A percentile compares a stretch with the other conserved stretches of the same genome.
These are phyloP conservation scores for Dipodascopsis uninucleata DNA, from an alignment of 805 yeast genomes.

Conservation along the genomic window DNA sequence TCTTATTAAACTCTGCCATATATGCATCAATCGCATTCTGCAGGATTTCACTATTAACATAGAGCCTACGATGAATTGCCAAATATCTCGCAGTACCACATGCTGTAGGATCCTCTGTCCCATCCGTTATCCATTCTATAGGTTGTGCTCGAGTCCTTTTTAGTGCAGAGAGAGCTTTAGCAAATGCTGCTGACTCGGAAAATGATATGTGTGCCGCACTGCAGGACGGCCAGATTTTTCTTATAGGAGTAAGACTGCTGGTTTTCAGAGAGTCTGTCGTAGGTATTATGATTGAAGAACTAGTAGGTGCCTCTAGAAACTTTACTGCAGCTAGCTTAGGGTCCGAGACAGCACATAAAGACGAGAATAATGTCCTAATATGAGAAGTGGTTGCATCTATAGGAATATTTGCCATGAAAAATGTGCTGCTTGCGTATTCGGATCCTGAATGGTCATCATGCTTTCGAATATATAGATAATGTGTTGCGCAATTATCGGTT, in stretches of 20 bases:
- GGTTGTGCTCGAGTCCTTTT: constrained; percentile 37
- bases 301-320: constrained; percentile 30
- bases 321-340: constrained; percentile 6
- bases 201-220: constrained; percentile 14
- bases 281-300: constrained; percentile 19
- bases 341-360: not conserved
- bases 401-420: constrained; percentile 28
- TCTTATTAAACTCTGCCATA: constrained; percentile 62
- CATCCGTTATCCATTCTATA: constrained; percentile 44
- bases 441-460: constrained; percentile 22
- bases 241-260: constrained; percentile 14
- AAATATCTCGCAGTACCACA: constrained; percentile 40
- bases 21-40: constrained; percentile 56
- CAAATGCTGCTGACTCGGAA: constrained; percentile 47
- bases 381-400: constrained; percentile 19
- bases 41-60: constrained; percentile 48
- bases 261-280: not conserved
- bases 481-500: constrained; percentile 11
- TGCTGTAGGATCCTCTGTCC: constrained; percentile 28
- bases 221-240: constrained; percentile 25
- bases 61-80: constrained; percentile 37
- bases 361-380: constrained; percentile 30
- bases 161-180: constrained; percentile 57
- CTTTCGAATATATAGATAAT: constrained; percentile 30
- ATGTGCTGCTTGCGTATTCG: constrained; percentile 19